Percentiles rank a stretch among this genome's conserved stretches.
Conservation (phyloP, 345 rosid species). For the Hibiscus tridactylites region DNA sequence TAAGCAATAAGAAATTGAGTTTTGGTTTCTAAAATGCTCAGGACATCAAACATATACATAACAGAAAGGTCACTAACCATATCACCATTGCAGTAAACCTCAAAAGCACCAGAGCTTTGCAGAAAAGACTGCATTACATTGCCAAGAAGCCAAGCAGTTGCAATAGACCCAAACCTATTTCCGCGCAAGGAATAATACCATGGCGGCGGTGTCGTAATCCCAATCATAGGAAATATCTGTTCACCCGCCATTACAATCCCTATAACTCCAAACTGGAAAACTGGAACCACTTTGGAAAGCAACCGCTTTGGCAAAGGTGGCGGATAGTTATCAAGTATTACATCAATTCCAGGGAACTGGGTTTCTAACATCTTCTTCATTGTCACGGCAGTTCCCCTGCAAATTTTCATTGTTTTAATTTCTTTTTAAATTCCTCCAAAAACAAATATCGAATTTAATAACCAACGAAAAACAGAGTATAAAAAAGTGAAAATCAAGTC, state of each 20-base stretch:
- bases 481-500: neutral
- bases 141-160: constrained; percentile 83
- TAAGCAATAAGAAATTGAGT: neutral
- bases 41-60: neutral
- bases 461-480: neutral
- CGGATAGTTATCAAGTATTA: constrained; percentile 69
- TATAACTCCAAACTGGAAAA: constrained; percentile 60
- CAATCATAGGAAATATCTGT: constrained; percentile 66
- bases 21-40: neutral
- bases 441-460: neutral
- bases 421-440: neutral
- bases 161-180: constrained; percentile 80
- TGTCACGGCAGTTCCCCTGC: constrained; percentile 67
- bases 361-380: constrained; percentile 82
- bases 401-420: neutral
- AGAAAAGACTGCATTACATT: constrained; percentile 76
- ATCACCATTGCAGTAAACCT: constrained; percentile 59
- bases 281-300: constrained; percentile 55
- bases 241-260: constrained; percentile 74
- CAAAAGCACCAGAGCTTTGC: constrained; percentile 87
- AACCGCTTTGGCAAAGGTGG: constrained; percentile 67
- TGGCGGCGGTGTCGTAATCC: constrained; percentile 56
- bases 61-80: constrained; percentile 34
- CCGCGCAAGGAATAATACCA: constrained; percentile 68
- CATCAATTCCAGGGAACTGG: constrained; percentile 71